phyloP scores from a whole-genome alignment of 148 eudicot species.

The Fagopyrum tataricum region DNA sequence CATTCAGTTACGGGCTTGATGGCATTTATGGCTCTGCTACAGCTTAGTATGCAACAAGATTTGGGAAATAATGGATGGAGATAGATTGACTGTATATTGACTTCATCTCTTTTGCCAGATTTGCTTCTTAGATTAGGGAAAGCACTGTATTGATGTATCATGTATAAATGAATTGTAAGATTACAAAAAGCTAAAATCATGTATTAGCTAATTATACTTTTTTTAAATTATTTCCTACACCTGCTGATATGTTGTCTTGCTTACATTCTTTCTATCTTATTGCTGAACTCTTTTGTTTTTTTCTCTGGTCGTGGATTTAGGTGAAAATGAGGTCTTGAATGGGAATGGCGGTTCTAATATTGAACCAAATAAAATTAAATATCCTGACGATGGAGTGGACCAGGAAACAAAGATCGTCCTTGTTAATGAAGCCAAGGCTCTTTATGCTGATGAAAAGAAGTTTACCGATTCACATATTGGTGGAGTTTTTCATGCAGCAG shows the following conservation, averaged over 20 bases:
- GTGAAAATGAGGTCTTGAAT: constrained; percentile 22
- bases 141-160: too few species aligned
- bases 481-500: constrained; percentile 16
- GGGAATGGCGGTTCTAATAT: constrained; percentile 21
- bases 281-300: not conserved
- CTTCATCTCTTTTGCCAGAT: too few species aligned
- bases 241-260: not conserved
- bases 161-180: too few species aligned
- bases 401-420: constrained; percentile 14
- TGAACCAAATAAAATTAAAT: constrained; percentile 15
- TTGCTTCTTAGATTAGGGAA: too few species aligned
- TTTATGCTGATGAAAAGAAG: not conserved
- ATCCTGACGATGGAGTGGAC: constrained; percentile 12
- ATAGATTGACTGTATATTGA: too few species aligned
- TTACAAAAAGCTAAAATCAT: too few species aligned
- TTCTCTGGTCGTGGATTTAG: constrained; percentile 24
- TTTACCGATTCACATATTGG: not conserved
- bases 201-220: too few species aligned
- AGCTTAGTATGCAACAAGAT: too few species aligned
- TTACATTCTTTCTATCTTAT: not conserved
- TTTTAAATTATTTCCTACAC: too few species aligned
- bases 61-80: too few species aligned
- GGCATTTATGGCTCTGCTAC: too few species aligned
- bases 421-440: constrained; percentile 8
- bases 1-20: too few species aligned